phyloP scores from a whole-genome alignment of 257 asterid genomes.

The Solanum okadae region DNA sequence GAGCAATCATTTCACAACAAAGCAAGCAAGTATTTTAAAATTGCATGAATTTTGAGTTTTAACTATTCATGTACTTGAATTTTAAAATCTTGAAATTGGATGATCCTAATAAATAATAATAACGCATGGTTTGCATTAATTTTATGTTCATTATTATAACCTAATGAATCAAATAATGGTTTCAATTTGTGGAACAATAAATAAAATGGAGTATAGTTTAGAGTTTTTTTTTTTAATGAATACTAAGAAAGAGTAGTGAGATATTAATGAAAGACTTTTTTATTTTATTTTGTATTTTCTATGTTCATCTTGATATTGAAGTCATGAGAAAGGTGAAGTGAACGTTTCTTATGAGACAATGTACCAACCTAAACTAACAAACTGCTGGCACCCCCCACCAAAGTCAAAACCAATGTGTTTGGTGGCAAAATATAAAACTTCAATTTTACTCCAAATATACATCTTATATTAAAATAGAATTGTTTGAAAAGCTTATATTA shows the following conservation, averaged over 20 bases:
- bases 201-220: background rate
- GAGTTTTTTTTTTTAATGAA: background rate
- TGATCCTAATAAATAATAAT: background rate
- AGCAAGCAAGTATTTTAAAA: background rate
- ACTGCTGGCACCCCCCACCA: background rate
- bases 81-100: background rate
- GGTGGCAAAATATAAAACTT: constrained; percentile 35
- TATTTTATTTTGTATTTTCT: background rate
- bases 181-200: background rate
- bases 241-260: background rate
- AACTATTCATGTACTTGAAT: background rate
- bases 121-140: background rate
- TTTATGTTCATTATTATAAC: background rate
- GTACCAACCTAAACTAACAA: constrained; percentile 6
- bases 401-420: constrained; percentile 12
- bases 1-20: background rate
- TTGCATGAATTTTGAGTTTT: too few species aligned
- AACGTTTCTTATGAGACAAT: constrained; percentile 15
- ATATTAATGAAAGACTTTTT: background rate
- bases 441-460: constrained; percentile 13
- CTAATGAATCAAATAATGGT: background rate
- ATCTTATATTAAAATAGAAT: background rate
- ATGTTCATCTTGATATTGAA: constrained; percentile 27
- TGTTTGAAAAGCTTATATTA: background rate
- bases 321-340: constrained; percentile 48